Evolutionary conservation across 2,329 filamentous ascomycete genomes (phyloP).

Genomic region (Ceratocystiopsis minuta): DNA sequence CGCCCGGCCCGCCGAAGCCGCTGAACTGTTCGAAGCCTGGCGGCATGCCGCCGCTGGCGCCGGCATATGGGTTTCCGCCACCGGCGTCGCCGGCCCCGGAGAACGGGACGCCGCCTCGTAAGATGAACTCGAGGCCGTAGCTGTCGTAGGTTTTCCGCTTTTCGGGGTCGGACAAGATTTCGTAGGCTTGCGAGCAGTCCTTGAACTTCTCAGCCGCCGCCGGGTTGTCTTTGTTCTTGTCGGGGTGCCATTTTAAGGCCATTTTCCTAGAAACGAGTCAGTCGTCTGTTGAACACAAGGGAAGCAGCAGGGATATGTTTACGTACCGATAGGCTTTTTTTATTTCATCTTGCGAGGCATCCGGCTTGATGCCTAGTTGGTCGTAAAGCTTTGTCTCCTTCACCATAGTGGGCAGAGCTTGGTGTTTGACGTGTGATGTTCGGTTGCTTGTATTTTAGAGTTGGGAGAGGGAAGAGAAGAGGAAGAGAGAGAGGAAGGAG

Average conservation of each 20-base stretch:
- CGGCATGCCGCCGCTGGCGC: slow-evolving; percentile 23
- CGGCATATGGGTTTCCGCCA: not conserved
- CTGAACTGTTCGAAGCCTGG: slow-evolving; percentile 19
- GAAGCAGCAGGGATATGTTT: not conserved
- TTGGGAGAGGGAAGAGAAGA: slow-evolving; percentile 9
- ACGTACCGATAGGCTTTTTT: slow-evolving; percentile 84
- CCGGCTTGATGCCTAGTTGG: slow-evolving; percentile 57
- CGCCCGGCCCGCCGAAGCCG: slow-evolving; percentile 24
- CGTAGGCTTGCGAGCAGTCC: slow-evolving; percentile 92
- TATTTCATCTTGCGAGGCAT: slow-evolving; percentile 79
- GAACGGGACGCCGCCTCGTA: slow-evolving; percentile 53
- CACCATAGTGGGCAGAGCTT: slow-evolving; percentile 13
- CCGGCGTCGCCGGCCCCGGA: slow-evolving; percentile 45
- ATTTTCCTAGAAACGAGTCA: slow-evolving; percentile 42
- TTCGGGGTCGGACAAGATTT: slow-evolving; percentile 91
- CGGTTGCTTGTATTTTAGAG: not conserved
- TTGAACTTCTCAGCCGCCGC: slow-evolving; percentile 87
- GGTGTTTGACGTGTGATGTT: not conserved
- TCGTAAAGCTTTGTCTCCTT: slow-evolving; percentile 54
- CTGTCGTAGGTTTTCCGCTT: slow-evolving; percentile 93
- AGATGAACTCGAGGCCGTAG: slow-evolving; percentile 81
- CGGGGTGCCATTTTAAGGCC: slow-evolving; percentile 82
- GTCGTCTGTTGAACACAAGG: not conserved
- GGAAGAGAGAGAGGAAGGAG: slow-evolving; percentile 1
- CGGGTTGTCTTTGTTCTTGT: slow-evolving; percentile 93